phyloP scores from a whole-genome alignment of 495 filamentous ascomycete genomes.

The Neurospora sp. region DNA sequence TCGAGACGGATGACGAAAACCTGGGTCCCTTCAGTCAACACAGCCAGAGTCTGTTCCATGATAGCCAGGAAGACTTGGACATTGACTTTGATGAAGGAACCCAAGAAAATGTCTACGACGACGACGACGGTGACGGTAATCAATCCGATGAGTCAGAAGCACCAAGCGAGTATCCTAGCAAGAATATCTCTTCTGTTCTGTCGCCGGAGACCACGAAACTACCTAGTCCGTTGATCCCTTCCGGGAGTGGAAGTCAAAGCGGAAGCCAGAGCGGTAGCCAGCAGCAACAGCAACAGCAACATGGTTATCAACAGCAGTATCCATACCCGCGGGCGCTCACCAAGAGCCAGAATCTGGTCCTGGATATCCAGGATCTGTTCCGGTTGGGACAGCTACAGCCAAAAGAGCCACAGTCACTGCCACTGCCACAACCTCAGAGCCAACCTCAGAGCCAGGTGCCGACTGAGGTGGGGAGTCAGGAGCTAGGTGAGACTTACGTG shows the following conservation, averaged over 20 bases:
- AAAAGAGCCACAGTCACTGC: neutral
- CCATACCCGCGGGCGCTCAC: neutral
- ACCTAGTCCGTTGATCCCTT: neutral
- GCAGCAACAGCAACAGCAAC: neutral
- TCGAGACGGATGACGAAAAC: slow-evolving; percentile 14
- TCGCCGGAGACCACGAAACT: neutral
- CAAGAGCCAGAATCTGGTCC: neutral
- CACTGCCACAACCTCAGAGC: neutral
- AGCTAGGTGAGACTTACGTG: neutral
- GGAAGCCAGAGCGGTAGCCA: neutral
- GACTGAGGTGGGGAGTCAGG: neutral
- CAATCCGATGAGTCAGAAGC: slow-evolving; percentile 9
- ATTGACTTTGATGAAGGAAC: neutral
- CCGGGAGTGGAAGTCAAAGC: slow-evolving; percentile 4
- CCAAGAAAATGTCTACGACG: slow-evolving; percentile 2
- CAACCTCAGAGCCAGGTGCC: neutral
- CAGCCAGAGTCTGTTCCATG: neutral
- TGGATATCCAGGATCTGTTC: neutral
- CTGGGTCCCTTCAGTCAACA: neutral
- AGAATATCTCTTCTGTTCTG: neutral
- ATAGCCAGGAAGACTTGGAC: slow-evolving; percentile 9
- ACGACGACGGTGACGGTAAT: neutral
- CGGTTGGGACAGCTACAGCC: neutral
- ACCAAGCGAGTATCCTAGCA: slow-evolving; percentile 24
- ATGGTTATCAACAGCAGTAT: neutral